These are phyloP conservation scores for Trypanosoma vivax DNA, from an alignment of 208 protist genomes.

Conservation along the genomic window DNA sequence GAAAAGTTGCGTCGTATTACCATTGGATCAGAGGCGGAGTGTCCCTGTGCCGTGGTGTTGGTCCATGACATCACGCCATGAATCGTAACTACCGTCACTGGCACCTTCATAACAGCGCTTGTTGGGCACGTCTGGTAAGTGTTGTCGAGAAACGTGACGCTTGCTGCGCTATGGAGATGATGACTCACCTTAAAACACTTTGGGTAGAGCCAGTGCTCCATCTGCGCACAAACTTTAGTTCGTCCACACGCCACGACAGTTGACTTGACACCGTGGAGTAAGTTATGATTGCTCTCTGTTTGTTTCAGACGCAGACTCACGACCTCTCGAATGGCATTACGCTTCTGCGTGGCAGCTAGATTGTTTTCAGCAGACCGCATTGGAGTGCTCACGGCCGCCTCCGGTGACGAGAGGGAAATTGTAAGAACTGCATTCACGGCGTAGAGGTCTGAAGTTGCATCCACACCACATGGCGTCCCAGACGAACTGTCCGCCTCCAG, in stretches of 20 bases:
- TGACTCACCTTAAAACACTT: conserved; percentile 59
- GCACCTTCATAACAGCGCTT: conserved; percentile 46
- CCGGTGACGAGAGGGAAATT: conserved; percentile 55
- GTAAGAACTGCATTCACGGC: conserved; percentile 48
- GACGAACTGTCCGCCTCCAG: conserved; percentile 16
- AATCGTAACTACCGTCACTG: conserved; percentile 64
- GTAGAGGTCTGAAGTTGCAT: conserved; percentile 76
- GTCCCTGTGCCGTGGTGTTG: conserved; percentile 29
- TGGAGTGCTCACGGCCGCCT: conserved; percentile 52
- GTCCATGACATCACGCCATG: conserved; percentile 80
- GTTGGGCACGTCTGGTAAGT: conserved; percentile 34
- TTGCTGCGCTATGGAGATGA: conserved; percentile 55
- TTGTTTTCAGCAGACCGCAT: conserved; percentile 22
- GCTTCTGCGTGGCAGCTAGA: conserved; percentile 20
- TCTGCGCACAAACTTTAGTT: conserved; percentile 71
- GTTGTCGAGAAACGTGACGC: conserved; percentile 68
- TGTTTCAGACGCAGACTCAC: conserved; percentile 71
- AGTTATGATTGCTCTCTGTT: conserved; percentile 80
- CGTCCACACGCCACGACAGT: conserved; percentile 63
- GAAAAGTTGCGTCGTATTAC: conserved; percentile 77
- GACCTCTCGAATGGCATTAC: conserved; percentile 70
- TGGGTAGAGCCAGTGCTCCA: conserved; percentile 81
- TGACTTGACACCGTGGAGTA: conserved; percentile 52
- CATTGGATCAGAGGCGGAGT: conserved; percentile 16
- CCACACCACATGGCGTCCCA: conserved; percentile 33